Percentiles rank a stretch among this genome's conserved stretches.
Evolutionary conservation across 331 rosid genomes (phyloP).

Genomic region (Arachis monticola): DNA sequence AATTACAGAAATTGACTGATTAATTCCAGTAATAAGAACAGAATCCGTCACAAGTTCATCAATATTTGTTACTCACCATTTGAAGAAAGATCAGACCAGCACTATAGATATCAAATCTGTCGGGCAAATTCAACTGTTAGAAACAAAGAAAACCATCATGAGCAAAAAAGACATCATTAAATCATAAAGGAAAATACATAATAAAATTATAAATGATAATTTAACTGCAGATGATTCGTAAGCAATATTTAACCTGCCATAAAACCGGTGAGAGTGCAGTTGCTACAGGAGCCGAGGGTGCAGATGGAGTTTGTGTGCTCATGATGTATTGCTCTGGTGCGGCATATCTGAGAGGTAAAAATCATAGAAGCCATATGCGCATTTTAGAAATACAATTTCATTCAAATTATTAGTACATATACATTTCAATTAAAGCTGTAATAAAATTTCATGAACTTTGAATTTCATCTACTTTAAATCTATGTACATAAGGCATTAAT

Average conservation of each 20-base stretch:
- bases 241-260: slow-evolving; percentile 75
- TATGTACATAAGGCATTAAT: not conserved
- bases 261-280: slow-evolving; percentile 95
- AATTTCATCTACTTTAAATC: not conserved
- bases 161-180: slow-evolving; percentile 32
- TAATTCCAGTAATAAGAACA: slow-evolving; percentile 17
- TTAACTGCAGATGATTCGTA: slow-evolving; percentile 26
- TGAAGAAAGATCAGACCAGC: slow-evolving; percentile 91
- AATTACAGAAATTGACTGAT: slow-evolving; percentile 12
- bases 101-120: slow-evolving; percentile 92
- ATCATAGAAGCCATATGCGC: slow-evolving; percentile 15
- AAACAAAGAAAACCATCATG: slow-evolving; percentile 41
- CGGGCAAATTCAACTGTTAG: slow-evolving; percentile 88
- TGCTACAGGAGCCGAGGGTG: slow-evolving; percentile 96
- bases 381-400: not conserved
- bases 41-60: slow-evolving; percentile 28
- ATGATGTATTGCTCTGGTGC: slow-evolving; percentile 98
- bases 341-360: slow-evolving; percentile 69
- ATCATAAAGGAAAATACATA: slow-evolving; percentile 33
- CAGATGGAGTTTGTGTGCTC: slow-evolving; percentile 99
- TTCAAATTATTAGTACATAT: not conserved
- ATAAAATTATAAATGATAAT: not conserved
- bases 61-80: slow-evolving; percentile 68
- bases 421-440: slow-evolving; percentile 7
- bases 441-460: not conserved